Evolutionary conservation across 306 rosid species (phyloP).

Genomic region (Dalbergia oliveri): DNA sequence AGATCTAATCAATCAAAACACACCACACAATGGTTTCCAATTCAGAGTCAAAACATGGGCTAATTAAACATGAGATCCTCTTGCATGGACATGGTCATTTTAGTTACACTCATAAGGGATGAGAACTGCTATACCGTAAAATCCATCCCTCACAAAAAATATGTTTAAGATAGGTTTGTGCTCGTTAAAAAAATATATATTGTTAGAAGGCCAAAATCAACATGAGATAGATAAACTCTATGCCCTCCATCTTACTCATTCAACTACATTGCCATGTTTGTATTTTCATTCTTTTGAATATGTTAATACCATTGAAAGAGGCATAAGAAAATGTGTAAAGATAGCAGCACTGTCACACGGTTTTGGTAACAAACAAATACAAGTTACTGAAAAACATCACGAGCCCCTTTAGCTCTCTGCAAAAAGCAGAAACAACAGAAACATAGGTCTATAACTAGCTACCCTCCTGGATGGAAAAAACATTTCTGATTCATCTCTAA

Average conservation of each 20-base stretch:
- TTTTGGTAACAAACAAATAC: constrained; percentile 14
- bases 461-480: constrained; percentile 65
- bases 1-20: background rate
- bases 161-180: too few species aligned
- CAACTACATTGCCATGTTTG: background rate
- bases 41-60: too few species aligned
- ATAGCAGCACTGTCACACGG: background rate
- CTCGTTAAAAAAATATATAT: too few species aligned
- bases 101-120: too few species aligned
- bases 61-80: too few species aligned
- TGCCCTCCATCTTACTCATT: background rate
- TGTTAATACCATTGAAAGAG: too few species aligned
- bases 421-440: background rate
- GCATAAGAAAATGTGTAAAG: background rate
- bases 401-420: constrained; percentile 28
- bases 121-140: too few species aligned
- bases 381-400: background rate
- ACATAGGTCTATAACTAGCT: constrained; percentile 1
- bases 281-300: background rate
- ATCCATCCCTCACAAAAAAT: too few species aligned
- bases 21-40: too few species aligned
- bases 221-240: background rate
- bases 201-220: too few species aligned
- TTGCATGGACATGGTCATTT: too few species aligned
- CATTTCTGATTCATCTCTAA: constrained; percentile 58